Evolutionary conservation across 108 stramenopile species (phyloP), one percentile per base, ranked within the genome.

Genomic region (Schizochytrium sp.): DNA sequence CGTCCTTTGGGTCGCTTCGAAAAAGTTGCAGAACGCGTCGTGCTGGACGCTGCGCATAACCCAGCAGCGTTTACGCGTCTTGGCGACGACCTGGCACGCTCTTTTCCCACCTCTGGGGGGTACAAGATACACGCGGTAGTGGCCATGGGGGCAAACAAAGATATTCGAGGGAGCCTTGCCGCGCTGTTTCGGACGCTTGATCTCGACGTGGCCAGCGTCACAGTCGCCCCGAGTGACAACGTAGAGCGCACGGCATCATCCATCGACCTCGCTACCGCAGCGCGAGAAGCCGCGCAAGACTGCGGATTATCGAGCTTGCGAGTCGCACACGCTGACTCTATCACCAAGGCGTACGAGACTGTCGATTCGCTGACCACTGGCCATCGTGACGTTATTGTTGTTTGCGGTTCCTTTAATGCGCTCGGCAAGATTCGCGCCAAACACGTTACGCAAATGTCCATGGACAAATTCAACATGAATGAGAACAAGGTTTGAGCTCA

Each of bases 1-100:
- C 45, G 76, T n/a, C 76, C 76, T 43, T 16, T 83, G 43, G 76
- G 76, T 6, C 76, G 76, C n/a, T 83, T 83, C 23, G 76, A 83
- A 23, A 83, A 83, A 16, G 23, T 53, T 23, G n/a, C 45, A 12
- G 51, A 83, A 8, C 76, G 76, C n/a, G 48, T 83, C 51, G 23
- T 83, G 6, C 23, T 83, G 19, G 76, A 83, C 51, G 76, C 48
- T 83, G 76, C 76, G n/a, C 76, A 83, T 34, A 83, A 83, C 28
- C 76, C 76, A 6, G 76, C 45, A 4, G 76, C 76, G 18, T 83
- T 83, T 47, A 18, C 48, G 19, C 76, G 51, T 16, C 76, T 83
- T 6, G 51, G 51, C 25, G 76, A 53, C 16, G 48, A 10, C 12
- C 76, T 83, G 14, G 6, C 51, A 23, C 45, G 48, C 19, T 23